Percentiles rank a stretch among this genome's conserved stretches.
These are phyloP conservation scores for Acidomyces sp. DNA, from an alignment of 495 filamentous ascomycete species.

Conservation along the genomic window DNA sequence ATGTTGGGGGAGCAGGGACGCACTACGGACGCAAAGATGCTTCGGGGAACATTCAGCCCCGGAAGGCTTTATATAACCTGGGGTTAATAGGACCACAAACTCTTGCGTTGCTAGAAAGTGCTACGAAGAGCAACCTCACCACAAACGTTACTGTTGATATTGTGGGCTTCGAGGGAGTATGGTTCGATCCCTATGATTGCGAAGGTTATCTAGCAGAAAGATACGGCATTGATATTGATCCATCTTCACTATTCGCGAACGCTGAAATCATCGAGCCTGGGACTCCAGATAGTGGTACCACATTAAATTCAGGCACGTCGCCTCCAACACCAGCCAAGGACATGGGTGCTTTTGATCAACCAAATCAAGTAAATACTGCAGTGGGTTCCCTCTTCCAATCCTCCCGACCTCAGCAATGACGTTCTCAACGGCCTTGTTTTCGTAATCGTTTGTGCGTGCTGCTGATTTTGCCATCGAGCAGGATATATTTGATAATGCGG, in stretches of 20 bases:
- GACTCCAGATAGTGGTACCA: not conserved
- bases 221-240: slow-evolving; percentile 44
- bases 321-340: slow-evolving; percentile 4
- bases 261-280: slow-evolving; percentile 29
- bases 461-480: slow-evolving; percentile 1
- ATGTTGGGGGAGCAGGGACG: slow-evolving; percentile 56
- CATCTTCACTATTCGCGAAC: slow-evolving; percentile 38
- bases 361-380: not conserved
- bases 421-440: not conserved
- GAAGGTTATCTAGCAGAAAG: slow-evolving; percentile 52
- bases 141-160: slow-evolving; percentile 19
- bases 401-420: not conserved
- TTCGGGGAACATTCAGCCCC: slow-evolving; percentile 19
- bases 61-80: slow-evolving; percentile 27
- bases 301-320: not conserved
- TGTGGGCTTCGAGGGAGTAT: slow-evolving; percentile 45
- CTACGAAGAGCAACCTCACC: slow-evolving; percentile 5
- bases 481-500: too few relatives aligned
- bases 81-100: slow-evolving; percentile 23
- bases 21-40: slow-evolving; percentile 38
- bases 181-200: slow-evolving; percentile 60
- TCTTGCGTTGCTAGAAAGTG: slow-evolving; percentile 30
- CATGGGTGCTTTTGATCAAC: not conserved
- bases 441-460: not conserved
- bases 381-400: not conserved